These are phyloP conservation scores for Nicotiana knightiana DNA, from an alignment of 257 asterid species.

Conservation along the genomic window DNA sequence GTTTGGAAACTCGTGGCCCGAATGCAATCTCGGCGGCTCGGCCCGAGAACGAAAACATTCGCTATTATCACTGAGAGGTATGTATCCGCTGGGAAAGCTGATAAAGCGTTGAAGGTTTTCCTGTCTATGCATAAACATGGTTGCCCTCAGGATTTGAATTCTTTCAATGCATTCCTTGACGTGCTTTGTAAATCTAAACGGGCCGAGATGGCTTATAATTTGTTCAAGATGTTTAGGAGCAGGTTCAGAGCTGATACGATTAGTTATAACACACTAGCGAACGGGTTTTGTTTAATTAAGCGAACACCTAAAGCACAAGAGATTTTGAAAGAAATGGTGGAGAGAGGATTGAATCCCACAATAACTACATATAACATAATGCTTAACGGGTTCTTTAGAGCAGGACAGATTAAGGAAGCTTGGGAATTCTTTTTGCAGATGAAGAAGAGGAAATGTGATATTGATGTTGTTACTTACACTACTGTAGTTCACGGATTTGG, in stretches of 20 bases:
- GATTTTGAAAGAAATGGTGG: conserved; percentile 76
- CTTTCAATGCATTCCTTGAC: conserved; percentile 74
- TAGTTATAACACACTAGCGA: conserved; percentile 64
- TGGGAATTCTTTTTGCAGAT: conserved; percentile 82
- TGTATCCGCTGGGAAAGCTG: conserved; percentile 74
- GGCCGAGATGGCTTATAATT: conserved; percentile 61
- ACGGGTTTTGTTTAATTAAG: conserved; percentile 79
- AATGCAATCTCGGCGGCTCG: conserved; percentile 57
- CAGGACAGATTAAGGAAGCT: conserved; percentile 70
- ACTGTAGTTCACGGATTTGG: conserved; percentile 87
- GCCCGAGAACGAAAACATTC: conserved; percentile 74
- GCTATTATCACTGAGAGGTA: conserved; percentile 77
- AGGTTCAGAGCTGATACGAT: conserved; percentile 60
- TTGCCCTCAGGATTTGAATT: conserved; percentile 72
- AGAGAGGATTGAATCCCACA: conserved; percentile 64
- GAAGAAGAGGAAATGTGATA: conserved; percentile 70
- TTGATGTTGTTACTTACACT: conserved; percentile 86
- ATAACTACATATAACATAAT: conserved; percentile 61
- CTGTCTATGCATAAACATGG: conserved; percentile 82
- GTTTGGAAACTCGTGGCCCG: conserved; percentile 56
- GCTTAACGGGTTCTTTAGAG: conserved; percentile 71
- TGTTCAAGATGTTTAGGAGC: conserved; percentile 51
- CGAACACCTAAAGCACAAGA: conserved; percentile 62
- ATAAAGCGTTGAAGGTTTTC: conserved; percentile 76
- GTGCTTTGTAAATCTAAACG: conserved; percentile 76